Base-by-base conservation (phyloP, 148 eudicot species). In the Cornus controversa region DNA sequence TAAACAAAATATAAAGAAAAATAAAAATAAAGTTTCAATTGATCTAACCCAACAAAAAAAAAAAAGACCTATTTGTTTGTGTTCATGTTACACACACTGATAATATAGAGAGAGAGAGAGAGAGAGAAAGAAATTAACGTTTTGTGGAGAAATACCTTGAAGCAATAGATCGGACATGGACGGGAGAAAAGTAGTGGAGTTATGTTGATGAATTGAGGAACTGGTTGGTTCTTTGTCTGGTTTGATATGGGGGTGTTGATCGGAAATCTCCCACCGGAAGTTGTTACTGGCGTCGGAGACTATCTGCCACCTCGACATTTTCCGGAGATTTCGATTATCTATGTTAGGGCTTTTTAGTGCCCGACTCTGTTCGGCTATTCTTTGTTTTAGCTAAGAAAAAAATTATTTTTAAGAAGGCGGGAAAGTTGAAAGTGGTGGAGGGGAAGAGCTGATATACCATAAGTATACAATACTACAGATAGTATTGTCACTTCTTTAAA, bases 241-340 rank as follows among this genome's bases (percentile, higher is more conserved):
- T 53, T 75, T 53, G 8, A 57, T 7, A 25, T 18, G 80, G 75
- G 27, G 67, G 14, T 72, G 76, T 63, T 75, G 77, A 77, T 85
- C 80, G 54, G 94, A 79, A 2, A 77, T 24, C 83, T 88, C 82
- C 98, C 98, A 94, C 65, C 90, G 94, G 89, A 85, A 84, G 78
- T 79, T 80, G 58, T 77, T 84, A 0, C 80, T 91, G 87, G 75
- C 85, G 77, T 86, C 94, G 81, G 92, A 78, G 62, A 80, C 72
- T 14, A 94, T 53, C 84, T 90, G 90, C 98, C 98, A 94, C 69
- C 90, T 84, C 72, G 94, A 81, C 91, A 89, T 86, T 67, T 66
- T 50, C 71, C 29, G 79, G 69, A 73, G 67, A 81, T 28, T 75
- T 69, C 82, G 28, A 36, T 42, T 72, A 67, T 9, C 6, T 8